Base-by-base conservation (phyloP, 768 basidiomycete species). In the Pulveroboletus ravenelii region DNA sequence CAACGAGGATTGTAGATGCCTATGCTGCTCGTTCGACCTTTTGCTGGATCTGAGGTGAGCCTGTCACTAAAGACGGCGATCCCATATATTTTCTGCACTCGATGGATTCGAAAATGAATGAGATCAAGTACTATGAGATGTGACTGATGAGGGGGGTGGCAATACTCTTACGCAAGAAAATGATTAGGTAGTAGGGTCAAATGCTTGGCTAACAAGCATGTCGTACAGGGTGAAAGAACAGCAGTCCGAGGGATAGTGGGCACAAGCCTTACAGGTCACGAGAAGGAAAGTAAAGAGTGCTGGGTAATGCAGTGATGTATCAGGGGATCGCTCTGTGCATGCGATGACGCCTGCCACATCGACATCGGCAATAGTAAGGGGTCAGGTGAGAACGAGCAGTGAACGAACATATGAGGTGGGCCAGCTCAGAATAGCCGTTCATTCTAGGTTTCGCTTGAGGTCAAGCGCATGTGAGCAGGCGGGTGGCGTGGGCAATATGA, bases 201-300 rank as follows among this genome's bases (percentile, higher is more conserved):
- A 53, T 47, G 25, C 25, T 27, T 27, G 51, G 52, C 34, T 48
- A 41, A 23, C 47, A 40, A 29, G 8, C 41, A 48, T 51, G 45
- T 40, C 34, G 51, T 59, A 63, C 63, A 65, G 37, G 47, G n/a
- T 48, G 42, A 47, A 32, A 46, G 39, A 44, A 54, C 45, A 55
- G 50, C 41, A 46, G 47, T 48, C 42, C 49, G 31, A 41, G 34
- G 17, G 42, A 36, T 30, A 25, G 39, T 32, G 2, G n/a, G 37
- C 12, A 37, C 12, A 42, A 27, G 25, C 25, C 25, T 27, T 36
- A 57, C 45, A 20, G 32, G 41, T 3, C 39, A 34, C 38, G n/a
- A 31, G 13, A 15, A 31, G 40, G 12, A 31, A 20, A 25, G 12
- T 5, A 29, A 36, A 10, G 25, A 29, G 52, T 29, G 44, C 35